Conservation (phyloP, 371 early-diverging fungal species). For the Catenaria anguillulae region DNA sequence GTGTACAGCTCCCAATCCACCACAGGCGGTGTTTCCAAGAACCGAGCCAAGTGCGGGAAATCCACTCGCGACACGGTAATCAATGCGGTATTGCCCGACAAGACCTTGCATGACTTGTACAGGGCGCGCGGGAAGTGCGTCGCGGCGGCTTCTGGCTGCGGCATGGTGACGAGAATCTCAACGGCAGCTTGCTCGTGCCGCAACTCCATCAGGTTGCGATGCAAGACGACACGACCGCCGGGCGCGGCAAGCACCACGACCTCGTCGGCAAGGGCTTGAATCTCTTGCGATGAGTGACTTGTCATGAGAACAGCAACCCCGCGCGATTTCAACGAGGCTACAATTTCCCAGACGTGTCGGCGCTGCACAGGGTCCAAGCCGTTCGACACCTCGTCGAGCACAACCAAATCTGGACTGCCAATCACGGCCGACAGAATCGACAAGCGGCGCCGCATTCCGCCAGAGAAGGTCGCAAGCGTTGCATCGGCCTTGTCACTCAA, state of each 20-base stretch:
- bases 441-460: constrained; percentile 3
- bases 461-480: background rate
- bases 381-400: background rate
- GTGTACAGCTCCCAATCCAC: background rate
- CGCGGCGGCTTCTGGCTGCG: background rate
- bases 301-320: background rate
- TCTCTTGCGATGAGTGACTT: background rate
- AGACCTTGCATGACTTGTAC: background rate
- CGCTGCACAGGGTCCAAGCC: background rate
- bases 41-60: background rate
- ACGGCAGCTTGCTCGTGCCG: background rate
- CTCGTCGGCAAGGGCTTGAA: background rate
- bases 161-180: background rate
- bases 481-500: background rate
- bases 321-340: background rate
- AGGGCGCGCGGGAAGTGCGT: background rate
- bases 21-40: background rate
- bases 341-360: constrained; percentile 4
- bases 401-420: background rate
- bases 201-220: constrained; percentile 3
- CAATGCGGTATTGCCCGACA: background rate
- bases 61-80: background rate
- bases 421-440: background rate
- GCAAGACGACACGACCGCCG: background rate
- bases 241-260: background rate